These are phyloP conservation scores for Chlamydomonas applanata DNA, from an alignment of 139 green algal species.

Conservation along the genomic window DNA sequence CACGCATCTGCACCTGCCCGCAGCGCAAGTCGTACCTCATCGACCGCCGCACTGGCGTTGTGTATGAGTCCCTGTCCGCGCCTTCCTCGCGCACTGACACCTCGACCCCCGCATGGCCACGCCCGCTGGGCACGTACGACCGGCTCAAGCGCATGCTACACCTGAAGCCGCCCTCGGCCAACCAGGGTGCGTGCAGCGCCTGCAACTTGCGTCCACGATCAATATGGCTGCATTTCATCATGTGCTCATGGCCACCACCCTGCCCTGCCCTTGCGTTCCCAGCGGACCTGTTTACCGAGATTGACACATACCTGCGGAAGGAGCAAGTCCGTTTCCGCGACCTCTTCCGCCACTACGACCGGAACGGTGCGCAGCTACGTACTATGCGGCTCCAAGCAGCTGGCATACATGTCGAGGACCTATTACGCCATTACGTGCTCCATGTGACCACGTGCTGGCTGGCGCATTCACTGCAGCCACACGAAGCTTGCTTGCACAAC, in stretches of 20 bases:
- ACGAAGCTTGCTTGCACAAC: too few relatives aligned
- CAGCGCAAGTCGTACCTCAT: constrained; percentile 29
- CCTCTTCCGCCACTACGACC: constrained; percentile 42
- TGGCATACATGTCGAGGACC: too few relatives aligned
- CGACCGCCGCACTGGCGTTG: constrained; percentile 14
- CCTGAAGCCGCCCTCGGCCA: too few relatives aligned
- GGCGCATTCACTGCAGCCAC: too few relatives aligned
- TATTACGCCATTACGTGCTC: too few relatives aligned
- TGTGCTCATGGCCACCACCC: too few relatives aligned
- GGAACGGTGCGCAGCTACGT: constrained; percentile 19
- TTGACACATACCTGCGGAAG: constrained; percentile 35
- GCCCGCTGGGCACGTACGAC: constrained; percentile 8
- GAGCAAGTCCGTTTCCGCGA: constrained; percentile 30
- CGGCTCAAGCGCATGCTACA: neutral
- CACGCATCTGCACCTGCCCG: neutral
- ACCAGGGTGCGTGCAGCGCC: too few relatives aligned
- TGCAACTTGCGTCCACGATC: too few relatives aligned
- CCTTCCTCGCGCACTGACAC: neutral
- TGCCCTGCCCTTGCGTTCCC: neutral
- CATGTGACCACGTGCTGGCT: too few relatives aligned
- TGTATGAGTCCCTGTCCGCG: constrained; percentile 23
- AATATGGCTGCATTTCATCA: too few relatives aligned
- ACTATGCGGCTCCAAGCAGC: too few relatives aligned
- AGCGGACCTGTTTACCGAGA: constrained; percentile 38
- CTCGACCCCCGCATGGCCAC: neutral